Evolutionary conservation across 768 basidiomycete species (phyloP), one percentile per base, ranked within the genome.

Genomic region (Suillus americanus): DNA sequence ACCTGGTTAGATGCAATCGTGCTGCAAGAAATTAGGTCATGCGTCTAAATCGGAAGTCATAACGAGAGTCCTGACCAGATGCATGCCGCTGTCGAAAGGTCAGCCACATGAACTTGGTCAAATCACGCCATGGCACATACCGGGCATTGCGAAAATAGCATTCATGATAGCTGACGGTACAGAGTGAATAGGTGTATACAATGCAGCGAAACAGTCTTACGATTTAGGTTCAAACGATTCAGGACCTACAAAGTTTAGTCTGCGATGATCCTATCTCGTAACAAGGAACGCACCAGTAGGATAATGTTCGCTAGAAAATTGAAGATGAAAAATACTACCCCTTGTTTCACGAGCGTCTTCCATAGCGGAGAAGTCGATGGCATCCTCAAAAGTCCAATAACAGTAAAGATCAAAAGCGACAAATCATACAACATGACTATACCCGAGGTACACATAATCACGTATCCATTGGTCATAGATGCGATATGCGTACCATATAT

Each of bases 341-440:
- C 57, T 59, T 59, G 57, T 41, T 41, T 59, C 40, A 59, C 10
- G 18, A 59, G 57, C 18, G 10, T 30, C 28, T 30, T 59, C 57
- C 57, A 59, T 4, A 59, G 57, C 12, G 40, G 13, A 30, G 57
- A 59, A 41, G 28, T 7, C 18, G 57, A 41, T 41, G 40, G 57
- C 28, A 30, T 41, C 38, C 6, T 59, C 41, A 18, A 41, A 30
- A 59, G 57, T 20, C 57, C 57, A 30, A 41, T 16, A 2, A 59
- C 6, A 6, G 57, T 59, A 4, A 59, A 13, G 18, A 28, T 18
- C 28, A 59, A 20, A 30, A 59, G 57, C 28, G 12, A 3, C 3
- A 43, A 28, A 59, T 41, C 57, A 25, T 28, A 59, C 10, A 20
- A 38, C 57, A 59, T 59, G 57, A 18, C 57, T 59, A n/a, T 6